Evolutionary conservation across 1,139 yeast species (phyloP).

Genomic region (Saccharomyces hybrid): DNA sequence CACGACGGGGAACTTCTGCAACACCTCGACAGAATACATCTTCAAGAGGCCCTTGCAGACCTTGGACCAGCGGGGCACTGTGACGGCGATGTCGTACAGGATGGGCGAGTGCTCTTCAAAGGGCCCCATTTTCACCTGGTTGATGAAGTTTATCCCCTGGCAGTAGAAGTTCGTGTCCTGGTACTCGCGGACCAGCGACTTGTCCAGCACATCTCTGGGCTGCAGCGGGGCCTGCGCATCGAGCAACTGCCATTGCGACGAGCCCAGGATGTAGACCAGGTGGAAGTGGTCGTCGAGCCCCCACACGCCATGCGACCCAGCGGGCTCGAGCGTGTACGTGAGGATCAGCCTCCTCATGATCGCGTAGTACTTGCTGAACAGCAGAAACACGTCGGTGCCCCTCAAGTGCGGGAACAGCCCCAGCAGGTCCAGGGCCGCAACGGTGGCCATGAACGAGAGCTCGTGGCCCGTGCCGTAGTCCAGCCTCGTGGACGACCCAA

Average conservation of each 20-base stretch:
- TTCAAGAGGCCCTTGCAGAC: constrained; percentile 63
- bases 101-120: constrained; percentile 85
- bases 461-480: constrained; percentile 98
- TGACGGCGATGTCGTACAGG: constrained; percentile 61
- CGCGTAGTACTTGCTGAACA: constrained; percentile 60
- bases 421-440: constrained; percentile 45
- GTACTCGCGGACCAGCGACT: constrained; percentile 35
- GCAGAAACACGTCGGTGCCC: constrained; percentile 40
- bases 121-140: constrained; percentile 67
- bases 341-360: constrained; percentile 54
- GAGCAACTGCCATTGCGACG: constrained; percentile 55
- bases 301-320: constrained; percentile 98
- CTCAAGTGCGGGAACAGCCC: constrained; percentile 27
- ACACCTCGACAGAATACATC: constrained; percentile 78
- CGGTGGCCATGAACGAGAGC: constrained; percentile 66
- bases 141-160: constrained; percentile 67
- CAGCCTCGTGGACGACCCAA: constrained; percentile 75
- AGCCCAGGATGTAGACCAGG: constrained; percentile 78
- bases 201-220: constrained; percentile 30
- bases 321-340: constrained; percentile 58
- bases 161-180: constrained; percentile 56
- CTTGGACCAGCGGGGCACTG: constrained; percentile 61
- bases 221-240: constrained; percentile 9
- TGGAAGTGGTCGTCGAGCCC: constrained; percentile 97
- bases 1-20: constrained; percentile 77